Percentiles rank a stretch among this genome's conserved stretches.
Conservation (phyloP, 441 rosid species). For the Breynia disticha region DNA sequence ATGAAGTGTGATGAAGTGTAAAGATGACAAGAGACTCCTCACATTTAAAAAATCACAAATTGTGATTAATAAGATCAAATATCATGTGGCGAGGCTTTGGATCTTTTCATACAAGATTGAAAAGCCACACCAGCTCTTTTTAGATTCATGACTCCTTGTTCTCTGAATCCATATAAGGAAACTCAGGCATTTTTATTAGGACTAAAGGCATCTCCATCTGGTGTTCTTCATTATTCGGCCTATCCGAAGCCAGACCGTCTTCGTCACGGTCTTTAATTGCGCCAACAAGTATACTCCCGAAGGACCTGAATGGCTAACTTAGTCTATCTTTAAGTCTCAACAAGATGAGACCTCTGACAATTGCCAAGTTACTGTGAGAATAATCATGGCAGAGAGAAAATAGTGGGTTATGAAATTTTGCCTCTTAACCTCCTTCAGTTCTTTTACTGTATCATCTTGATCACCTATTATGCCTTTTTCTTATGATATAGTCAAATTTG, state of each 20-base stretch:
- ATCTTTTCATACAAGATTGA: too few relatives aligned
- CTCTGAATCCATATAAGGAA: not conserved
- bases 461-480: conserved; percentile 4
- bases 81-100: too few relatives aligned
- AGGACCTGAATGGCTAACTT: conserved; percentile 49
- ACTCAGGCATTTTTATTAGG: not conserved
- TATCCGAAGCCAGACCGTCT: conserved; percentile 16
- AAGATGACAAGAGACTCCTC: too few relatives aligned
- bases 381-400: conserved; percentile 56
- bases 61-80: too few relatives aligned
- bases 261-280: conserved; percentile 20
- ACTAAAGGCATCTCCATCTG: not conserved
- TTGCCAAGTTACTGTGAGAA: conserved; percentile 70
- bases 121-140: too few relatives aligned
- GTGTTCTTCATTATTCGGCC: not conserved
- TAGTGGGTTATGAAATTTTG: conserved; percentile 68
- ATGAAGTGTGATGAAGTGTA: too few relatives aligned
- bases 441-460: conserved; percentile 44
- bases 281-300: conserved; percentile 34
- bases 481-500: too few relatives aligned
- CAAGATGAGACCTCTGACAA: conserved; percentile 58
- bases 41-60: too few relatives aligned
- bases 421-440: conserved; percentile 45
- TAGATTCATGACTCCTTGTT: too few relatives aligned
- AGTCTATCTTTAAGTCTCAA: conserved; percentile 46